Base-by-base conservation (phyloP, 2,329 filamentous ascomycete genomes). In the Monilinia fructigena region DNA sequence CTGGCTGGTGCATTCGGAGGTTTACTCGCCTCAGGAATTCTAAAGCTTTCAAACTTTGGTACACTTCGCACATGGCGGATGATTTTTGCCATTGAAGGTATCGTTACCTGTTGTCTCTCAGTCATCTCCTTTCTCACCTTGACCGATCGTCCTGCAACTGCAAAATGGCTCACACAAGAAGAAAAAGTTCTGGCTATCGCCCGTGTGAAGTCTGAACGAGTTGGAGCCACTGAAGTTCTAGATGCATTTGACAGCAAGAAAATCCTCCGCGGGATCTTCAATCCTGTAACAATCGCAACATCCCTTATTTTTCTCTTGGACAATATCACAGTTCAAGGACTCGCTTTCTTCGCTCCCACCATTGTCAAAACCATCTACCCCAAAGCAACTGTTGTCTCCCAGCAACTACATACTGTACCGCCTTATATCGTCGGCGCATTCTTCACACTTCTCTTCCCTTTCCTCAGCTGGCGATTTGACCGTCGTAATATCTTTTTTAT, bases 1-100 rank as follows among this genome's bases (percentile, higher is more conserved):
- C 79, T 92, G 0, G 88, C 89, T 0, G 89, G 89, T 3, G 88
- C 88, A 0, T 91, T 91, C 70, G 89, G 89, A 26, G 89, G 89
- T 0, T 79, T 92, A 0, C 79, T 92, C 0, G 85, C 85, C 0
- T 85, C 81, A 0, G 88, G 79, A 1, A 91, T 92, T 69, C 79
- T 91, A 26, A 86, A 78, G 2, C 80, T 92, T 1, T 77, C 83
- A 63, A 76, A 80, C 48, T 71, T 73, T 31, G 87, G 86, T 8
- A 75, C 79, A 4, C 76, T 90, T 0, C 78, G 78, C 31, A 78
- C 76, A 6, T 91, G 89, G 89, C 80, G 87, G 10, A 89, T 90
- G 87, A 89, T 91, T 62, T 91, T 91, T 65, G 83, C 82, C 4
- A 85, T 91, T n/a, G 89, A 91, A 74, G 89, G 89, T 26, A 85